phyloP scores from a whole-genome alignment of 1,284 basidiomycete genomes.

The Tylopilus microsporus region DNA sequence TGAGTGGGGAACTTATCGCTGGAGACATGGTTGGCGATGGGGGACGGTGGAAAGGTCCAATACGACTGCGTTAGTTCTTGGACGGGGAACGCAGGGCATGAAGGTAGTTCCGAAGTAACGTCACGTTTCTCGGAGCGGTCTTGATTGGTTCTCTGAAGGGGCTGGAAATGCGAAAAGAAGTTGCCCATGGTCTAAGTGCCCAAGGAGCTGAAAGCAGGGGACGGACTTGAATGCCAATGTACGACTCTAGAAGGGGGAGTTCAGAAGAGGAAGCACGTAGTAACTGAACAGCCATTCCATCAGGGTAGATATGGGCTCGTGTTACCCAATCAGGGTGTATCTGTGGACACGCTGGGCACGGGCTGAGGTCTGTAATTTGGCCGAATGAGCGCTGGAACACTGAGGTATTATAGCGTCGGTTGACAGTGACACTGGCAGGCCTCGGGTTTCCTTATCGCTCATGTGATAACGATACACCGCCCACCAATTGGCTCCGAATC shows the following conservation, averaged over 20 bases:
- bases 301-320: constrained; percentile 14
- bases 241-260: constrained; percentile 1
- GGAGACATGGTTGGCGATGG: constrained; percentile 31
- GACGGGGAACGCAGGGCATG: constrained; percentile 36
- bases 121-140: constrained; percentile 2
- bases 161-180: constrained; percentile 15
- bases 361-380: constrained; percentile 1
- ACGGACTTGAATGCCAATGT: background rate
- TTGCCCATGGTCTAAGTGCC: constrained; percentile 24
- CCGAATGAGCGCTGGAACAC: background rate
- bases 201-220: constrained; percentile 1
- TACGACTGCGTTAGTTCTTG: constrained; percentile 41
- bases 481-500: background rate
- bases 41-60: constrained; percentile 42
- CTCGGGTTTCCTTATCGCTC: background rate
- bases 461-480: constrained; percentile 15
- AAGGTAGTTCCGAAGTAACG: background rate
- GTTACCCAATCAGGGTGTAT: constrained; percentile 13
- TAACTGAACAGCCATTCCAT: constrained; percentile 9
- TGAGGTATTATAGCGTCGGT: background rate
- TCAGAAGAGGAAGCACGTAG: background rate
- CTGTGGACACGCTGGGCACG: background rate
- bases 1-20: constrained; percentile 31
- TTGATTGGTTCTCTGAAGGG: background rate
- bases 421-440: no score